phyloP scores from a whole-genome alignment of 164 flowering plant species.

The Paratinospora sagittata region DNA sequence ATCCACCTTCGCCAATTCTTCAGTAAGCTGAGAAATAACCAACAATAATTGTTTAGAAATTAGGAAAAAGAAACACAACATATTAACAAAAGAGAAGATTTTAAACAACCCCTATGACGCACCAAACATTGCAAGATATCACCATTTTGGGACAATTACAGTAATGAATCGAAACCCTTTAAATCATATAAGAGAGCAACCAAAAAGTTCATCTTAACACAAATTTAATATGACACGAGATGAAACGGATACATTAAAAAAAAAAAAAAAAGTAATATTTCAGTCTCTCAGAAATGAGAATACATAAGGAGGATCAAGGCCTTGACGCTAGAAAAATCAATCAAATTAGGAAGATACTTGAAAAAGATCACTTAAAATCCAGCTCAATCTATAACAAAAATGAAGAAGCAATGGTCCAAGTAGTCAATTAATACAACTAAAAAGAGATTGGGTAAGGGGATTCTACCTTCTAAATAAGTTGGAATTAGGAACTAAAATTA shows the following conservation, averaged over 20 bases:
- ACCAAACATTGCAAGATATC: not conserved
- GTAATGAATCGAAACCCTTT: no score
- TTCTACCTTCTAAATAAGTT: not conserved
- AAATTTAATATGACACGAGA: not conserved
- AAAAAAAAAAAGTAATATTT: not conserved
- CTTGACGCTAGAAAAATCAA: no score
- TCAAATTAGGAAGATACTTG: not conserved
- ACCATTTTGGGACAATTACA: not conserved
- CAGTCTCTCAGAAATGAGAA: not conserved
- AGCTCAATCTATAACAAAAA: not conserved
- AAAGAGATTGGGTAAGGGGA: not conserved
- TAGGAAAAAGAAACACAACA: no score
- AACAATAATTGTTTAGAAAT: not conserved
- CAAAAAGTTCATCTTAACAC: no score
- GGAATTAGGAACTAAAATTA: not conserved
- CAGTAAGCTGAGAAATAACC: conserved; percentile 55
- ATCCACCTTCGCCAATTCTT: conserved; percentile 72
- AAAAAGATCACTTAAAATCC: not conserved
- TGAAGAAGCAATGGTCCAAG: not conserved
- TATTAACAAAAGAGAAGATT: no score
- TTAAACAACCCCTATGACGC: not conserved
- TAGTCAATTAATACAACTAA: not conserved
- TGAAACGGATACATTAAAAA: not conserved
- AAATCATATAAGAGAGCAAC: not conserved
- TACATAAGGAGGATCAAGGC: not conserved